phyloP scores from a whole-genome alignment of 2,329 filamentous ascomycete species.

The Colletotrichum sp. region DNA sequence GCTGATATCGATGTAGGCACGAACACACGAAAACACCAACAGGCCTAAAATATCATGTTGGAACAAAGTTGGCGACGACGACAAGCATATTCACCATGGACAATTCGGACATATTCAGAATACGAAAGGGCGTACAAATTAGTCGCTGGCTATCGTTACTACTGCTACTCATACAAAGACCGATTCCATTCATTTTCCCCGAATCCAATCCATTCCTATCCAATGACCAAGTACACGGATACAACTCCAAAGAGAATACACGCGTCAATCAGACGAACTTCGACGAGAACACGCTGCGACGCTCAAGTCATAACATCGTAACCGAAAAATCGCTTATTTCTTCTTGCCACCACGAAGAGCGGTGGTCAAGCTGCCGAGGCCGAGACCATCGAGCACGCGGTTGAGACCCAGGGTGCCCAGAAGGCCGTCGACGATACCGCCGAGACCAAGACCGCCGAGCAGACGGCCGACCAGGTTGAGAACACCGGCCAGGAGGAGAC shows the following conservation, averaged over 20 bases:
- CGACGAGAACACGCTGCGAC: not conserved
- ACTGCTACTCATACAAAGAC: conserved; percentile 11
- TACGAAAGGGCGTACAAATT: not conserved
- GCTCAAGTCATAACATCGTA: not conserved
- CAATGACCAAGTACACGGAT: not conserved
- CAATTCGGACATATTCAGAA: not conserved
- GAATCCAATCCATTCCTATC: not conserved
- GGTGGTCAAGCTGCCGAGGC: conserved; percentile 58
- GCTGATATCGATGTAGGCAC: not conserved
- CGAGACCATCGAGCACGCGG: conserved; percentile 76
- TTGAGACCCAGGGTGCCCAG: conserved; percentile 79
- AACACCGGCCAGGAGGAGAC: conserved; percentile 81
- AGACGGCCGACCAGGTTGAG: conserved; percentile 83
- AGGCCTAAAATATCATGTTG: not conserved
- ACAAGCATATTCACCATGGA: not conserved
- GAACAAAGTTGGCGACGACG: not conserved
- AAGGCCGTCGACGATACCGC: conserved; percentile 79
- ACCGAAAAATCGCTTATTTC: conserved; percentile 22
- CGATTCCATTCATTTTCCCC: not conserved
- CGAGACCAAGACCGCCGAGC: conserved; percentile 81
- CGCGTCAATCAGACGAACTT: not conserved
- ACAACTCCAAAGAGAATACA: not conserved
- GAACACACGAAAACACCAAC: not conserved
- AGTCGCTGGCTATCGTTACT: not conserved
- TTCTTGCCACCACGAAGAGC: conserved; percentile 35